Base-by-base conservation (phyloP, 129 eudicot species). In the Heracleum sosnowskyi region DNA sequence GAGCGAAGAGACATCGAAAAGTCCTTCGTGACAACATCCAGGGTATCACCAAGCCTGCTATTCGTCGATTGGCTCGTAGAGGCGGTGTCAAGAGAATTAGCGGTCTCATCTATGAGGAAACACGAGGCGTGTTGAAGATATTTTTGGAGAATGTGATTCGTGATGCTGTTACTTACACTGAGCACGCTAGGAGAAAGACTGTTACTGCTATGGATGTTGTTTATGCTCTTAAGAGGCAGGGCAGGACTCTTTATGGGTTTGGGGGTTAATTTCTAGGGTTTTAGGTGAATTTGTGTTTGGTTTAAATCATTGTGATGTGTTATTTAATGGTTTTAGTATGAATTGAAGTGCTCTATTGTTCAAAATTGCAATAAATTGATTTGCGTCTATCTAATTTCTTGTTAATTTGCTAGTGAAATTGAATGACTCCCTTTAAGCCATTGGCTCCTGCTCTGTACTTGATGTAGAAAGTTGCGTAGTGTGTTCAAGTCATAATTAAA, bases 141-240 rank as follows among this genome's bases (percentile, higher is more conserved):
- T 70, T 70, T 12, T 70, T 70, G 75, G 75, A 70, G 47, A 70
- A 70, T 70, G 75, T 70, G 33, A 70, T 70, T 70, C 47, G 75
- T 0, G 75, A 70, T 70, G 75, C 75, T 5, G 75, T 70, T 11
- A 70, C 75, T 33, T 70, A 70, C 47, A 70, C 75, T 0, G 75
- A 70, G 46, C 75, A 70, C 47, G 75, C 75, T 0, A 37, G 47
- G 75, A 70, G 75, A 47, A 70, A 70, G 75, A 70, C 75, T 20
- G 75, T 70, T 4, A 70, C 75, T 4, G 75, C 75, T n/a, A 70
- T 70, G 75, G 75, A 70, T 22, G 75, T 70, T 20, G 75, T 70
- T 37, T 70, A 70, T 11, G 75, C 75, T 70, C 42, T 70, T 15
- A 70, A 70, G 75, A 37, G 75, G 47, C 75, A 70, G 9, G 47